Evolutionary conservation across 2,329 filamentous ascomycete species (phyloP).

Genomic region (Rhinocladiella similis): DNA sequence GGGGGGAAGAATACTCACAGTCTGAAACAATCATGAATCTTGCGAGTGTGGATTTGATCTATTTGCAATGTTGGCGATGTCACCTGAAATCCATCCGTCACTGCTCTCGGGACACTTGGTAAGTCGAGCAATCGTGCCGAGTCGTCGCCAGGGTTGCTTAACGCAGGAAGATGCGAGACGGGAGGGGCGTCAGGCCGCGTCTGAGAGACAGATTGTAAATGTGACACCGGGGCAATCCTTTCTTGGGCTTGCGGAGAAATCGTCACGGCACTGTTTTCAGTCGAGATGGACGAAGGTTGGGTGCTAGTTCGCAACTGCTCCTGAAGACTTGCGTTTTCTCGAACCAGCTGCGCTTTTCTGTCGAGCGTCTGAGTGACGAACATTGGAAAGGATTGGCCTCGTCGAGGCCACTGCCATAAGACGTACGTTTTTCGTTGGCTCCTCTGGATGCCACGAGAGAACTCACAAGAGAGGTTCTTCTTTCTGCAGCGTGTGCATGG

Average conservation of each 20-base stretch:
- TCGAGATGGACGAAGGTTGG: not conserved
- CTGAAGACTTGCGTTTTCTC: slow-evolving; percentile 11
- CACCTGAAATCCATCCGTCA: not conserved
- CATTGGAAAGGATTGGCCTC: not conserved
- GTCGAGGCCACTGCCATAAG: not conserved
- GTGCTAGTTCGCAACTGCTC: slow-evolving; percentile 5
- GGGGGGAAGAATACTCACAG: slow-evolving; percentile 35
- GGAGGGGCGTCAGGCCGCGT: no score
- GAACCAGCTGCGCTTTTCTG: slow-evolving; percentile 12
- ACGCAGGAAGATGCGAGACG: not conserved
- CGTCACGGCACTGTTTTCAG: not conserved
- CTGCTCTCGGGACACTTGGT: not conserved
- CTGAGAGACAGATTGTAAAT: no score
- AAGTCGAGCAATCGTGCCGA: not conserved
- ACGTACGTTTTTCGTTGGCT: slow-evolving; percentile 10
- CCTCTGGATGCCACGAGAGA: slow-evolving; percentile 6
- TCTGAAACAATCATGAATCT: not conserved
- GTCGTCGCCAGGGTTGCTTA: not conserved
- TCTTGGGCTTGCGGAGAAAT: not conserved
- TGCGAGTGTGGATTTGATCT: slow-evolving; percentile 1
- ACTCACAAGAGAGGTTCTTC: slow-evolving; percentile 9
- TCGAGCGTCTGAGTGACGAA: not conserved
- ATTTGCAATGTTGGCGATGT: not conserved
- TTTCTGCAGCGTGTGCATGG: slow-evolving; percentile 12
- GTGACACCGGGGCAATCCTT: not conserved